Percentiles rank a stretch among this genome's conserved stretches.
Evolutionary conservation across 345 rosid genomes (phyloP).

Genomic region (Gossypium turneri): DNA sequence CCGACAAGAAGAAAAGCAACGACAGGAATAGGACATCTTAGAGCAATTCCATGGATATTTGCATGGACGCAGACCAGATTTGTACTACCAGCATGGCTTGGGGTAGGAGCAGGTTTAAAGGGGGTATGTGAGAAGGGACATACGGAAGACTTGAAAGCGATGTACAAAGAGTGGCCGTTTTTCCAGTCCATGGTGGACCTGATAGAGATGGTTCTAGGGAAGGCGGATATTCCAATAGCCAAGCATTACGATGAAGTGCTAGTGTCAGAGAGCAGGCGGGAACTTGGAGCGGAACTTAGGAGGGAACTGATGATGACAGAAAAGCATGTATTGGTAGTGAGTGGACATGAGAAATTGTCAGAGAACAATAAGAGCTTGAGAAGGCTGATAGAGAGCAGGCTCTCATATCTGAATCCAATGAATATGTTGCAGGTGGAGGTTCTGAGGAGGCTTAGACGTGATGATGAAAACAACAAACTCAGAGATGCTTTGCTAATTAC

Average conservation of each 20-base stretch:
- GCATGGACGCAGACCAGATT: constrained; percentile 99
- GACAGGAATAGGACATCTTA: constrained; percentile 88
- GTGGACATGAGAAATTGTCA: constrained; percentile 68
- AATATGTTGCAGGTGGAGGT: constrained; percentile 88
- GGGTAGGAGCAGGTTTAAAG: constrained; percentile 81
- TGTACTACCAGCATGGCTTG: constrained; percentile 99
- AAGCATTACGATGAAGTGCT: constrained; percentile 91
- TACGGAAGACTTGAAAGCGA: constrained; percentile 65
- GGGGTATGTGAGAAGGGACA: constrained; percentile 81
- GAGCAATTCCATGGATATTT: constrained; percentile 97
- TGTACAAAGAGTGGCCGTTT: constrained; percentile 96
- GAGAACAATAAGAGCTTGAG: constrained; percentile 76
- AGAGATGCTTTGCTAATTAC: constrained; percentile 95
- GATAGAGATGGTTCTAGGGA: constrained; percentile 90
- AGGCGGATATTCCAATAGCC: constrained; percentile 79
- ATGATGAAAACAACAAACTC: constrained; percentile 73
- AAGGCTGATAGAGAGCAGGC: constrained; percentile 89
- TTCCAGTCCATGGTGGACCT: constrained; percentile 92
- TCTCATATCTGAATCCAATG: constrained; percentile 85
- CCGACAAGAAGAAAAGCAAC: constrained; percentile 87
- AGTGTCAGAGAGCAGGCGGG: constrained; percentile 60
- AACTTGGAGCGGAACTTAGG: constrained; percentile 72
- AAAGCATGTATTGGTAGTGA: constrained; percentile 67
- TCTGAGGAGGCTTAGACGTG: constrained; percentile 80
- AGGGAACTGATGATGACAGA: constrained; percentile 60